These are phyloP conservation scores for Euphorbia tirucalli DNA, from an alignment of 345 rosid genomes.

Conservation along the genomic window DNA sequence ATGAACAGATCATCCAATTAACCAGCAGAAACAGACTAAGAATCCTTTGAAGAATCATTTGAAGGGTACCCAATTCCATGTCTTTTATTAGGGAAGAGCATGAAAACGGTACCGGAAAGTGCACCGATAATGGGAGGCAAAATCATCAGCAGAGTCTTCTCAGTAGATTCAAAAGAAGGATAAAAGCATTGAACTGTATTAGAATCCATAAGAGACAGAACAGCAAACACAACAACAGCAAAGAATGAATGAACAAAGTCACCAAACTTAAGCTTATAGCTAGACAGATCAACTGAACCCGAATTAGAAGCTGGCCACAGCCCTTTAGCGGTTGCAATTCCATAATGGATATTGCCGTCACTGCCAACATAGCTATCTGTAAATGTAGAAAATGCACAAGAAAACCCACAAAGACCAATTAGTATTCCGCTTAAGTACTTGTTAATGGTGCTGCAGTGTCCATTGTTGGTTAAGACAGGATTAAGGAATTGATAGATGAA, in stretches of 20 bases:
- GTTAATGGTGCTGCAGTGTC: constrained; percentile 49
- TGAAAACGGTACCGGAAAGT: constrained; percentile 45
- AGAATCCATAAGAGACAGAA: constrained; percentile 51
- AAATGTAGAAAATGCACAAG: constrained; percentile 64
- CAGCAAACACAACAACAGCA: constrained; percentile 50
- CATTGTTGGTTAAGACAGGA: constrained; percentile 72
- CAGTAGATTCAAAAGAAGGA: constrained; percentile 45
- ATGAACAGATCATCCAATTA: neutral
- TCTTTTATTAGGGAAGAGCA: constrained; percentile 65
- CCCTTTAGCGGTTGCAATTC: constrained; percentile 56
- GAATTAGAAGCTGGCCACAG: constrained; percentile 49
- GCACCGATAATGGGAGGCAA: constrained; percentile 67
- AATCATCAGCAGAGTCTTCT: constrained; percentile 53
- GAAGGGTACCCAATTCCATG: constrained; percentile 81
- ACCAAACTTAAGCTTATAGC: constrained; percentile 45
- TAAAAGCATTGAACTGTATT: constrained; percentile 66
- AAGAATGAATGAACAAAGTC: constrained; percentile 69
- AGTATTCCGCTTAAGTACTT: constrained; percentile 54
- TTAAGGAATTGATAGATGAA: constrained; percentile 76
- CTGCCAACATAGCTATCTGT: constrained; percentile 65
- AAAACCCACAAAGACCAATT: constrained; percentile 56
- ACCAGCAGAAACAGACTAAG: neutral
- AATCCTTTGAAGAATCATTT: constrained; percentile 6
- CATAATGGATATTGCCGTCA: constrained; percentile 51
- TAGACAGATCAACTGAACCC: constrained; percentile 43